These are phyloP conservation scores for Ceratocystis cacaofunesta DNA, from an alignment of 2,329 filamentous ascomycete species.

Conservation along the genomic window DNA sequence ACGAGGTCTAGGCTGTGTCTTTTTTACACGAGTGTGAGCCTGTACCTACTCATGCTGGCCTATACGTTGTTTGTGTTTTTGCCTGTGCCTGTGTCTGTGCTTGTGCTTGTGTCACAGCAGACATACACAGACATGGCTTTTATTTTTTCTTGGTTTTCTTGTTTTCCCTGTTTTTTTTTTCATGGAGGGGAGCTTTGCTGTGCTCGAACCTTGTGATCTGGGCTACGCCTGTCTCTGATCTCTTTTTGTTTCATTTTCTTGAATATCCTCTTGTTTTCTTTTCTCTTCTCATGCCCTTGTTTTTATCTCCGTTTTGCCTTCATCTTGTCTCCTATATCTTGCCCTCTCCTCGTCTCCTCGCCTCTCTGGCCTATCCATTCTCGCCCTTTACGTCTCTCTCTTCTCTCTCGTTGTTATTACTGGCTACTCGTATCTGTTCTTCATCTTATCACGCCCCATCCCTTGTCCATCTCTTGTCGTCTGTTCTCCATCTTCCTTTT, in stretches of 20 bases:
- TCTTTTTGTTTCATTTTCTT: no score
- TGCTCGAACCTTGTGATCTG: no score
- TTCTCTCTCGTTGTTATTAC: no score
- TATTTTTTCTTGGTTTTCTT: neutral
- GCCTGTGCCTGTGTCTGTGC: neutral
- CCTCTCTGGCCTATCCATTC: no score
- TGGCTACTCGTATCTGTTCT: no score
- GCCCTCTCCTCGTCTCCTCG: no score
- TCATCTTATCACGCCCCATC: neutral
- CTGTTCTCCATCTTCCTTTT: neutral
- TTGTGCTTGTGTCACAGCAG: neutral
- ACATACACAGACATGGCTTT: neutral
- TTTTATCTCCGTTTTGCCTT: neutral
- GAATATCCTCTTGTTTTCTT: neutral
- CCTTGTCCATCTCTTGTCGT: neutral
- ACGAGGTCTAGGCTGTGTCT: neutral
- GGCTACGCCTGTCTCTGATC: no score
- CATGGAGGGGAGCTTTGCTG: neutral
- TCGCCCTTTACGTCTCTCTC: no score
- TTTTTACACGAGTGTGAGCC: no score
- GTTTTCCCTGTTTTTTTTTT: neutral
- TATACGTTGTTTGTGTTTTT: neutral
- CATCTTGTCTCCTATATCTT: no score
- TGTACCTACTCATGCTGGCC: neutral
- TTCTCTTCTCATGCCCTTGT: neutral